These are phyloP conservation scores for Dissophora globulifera DNA, from an alignment of 192 early-diverging fungal species.

Conservation along the genomic window DNA sequence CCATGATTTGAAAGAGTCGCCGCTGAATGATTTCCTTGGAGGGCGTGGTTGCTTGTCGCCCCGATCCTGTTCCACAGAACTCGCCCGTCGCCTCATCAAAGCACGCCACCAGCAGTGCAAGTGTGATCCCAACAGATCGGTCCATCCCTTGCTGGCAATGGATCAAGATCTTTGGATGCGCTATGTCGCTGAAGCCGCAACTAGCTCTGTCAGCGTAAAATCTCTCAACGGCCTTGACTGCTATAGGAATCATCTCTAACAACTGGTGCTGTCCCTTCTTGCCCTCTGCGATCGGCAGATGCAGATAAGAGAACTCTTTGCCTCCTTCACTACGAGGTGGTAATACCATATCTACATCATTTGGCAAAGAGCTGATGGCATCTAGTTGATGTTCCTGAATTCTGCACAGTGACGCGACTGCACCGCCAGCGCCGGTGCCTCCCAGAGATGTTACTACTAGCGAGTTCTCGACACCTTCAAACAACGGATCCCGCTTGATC, in stretches of 20 bases:
- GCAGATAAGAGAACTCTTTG: constrained; percentile 64
- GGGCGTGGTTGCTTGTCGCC: constrained; percentile 17
- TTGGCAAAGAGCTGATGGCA: neutral
- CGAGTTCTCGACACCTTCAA: constrained; percentile 3
- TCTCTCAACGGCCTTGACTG: constrained; percentile 62
- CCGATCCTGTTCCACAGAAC: constrained; percentile 1
- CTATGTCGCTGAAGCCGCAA: no score
- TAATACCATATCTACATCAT: neutral
- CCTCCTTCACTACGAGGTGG: neutral
- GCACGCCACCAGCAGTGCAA: constrained; percentile 70
- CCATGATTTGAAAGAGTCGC: constrained; percentile 72
- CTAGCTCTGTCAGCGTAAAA: constrained; percentile 40
- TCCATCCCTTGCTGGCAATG: constrained; percentile 88
- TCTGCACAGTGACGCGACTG: constrained; percentile 26
- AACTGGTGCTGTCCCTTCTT: constrained; percentile 84
- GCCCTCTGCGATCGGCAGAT: constrained; percentile 85
- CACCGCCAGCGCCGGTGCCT: constrained; percentile 15
- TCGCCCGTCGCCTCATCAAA: constrained; percentile 62
- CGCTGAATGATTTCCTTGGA: constrained; percentile 73
- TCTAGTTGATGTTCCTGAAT: constrained; percentile 26
- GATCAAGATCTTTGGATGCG: constrained; percentile 63
- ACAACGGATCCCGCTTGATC: constrained; percentile 27
- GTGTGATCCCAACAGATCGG: constrained; percentile 80
- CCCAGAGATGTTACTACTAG: constrained; percentile 2
- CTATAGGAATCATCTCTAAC: constrained; percentile 63